phyloP scores from a whole-genome alignment of 768 basidiomycete genomes.

The Symmetrospora coprosmae region DNA sequence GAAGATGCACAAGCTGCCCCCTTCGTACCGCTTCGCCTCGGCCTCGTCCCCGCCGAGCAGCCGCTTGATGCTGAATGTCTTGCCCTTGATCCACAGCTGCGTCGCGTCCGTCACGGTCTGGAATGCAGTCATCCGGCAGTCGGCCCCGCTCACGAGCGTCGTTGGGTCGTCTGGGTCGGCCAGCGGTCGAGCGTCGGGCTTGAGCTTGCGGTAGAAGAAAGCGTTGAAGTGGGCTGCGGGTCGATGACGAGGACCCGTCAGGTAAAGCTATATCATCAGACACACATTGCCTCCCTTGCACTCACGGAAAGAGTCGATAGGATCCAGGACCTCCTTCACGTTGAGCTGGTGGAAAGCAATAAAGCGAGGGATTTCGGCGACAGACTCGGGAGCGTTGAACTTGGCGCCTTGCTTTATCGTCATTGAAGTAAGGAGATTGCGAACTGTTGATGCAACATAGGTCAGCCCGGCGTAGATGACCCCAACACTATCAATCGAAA shows the following conservation, averaged over 20 bases:
- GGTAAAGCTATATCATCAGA: neutral
- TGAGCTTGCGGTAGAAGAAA: conserved; percentile 55
- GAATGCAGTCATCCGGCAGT: conserved; percentile 93
- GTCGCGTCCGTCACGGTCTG: conserved; percentile 74
- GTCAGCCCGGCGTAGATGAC: conserved; percentile 1
- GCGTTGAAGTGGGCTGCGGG: conserved; percentile 71
- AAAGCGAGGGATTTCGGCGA: conserved; percentile 67
- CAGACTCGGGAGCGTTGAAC: conserved; percentile 75
- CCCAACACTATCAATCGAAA: too few species aligned
- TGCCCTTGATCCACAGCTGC: conserved; percentile 87
- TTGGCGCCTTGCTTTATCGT: conserved; percentile 89
- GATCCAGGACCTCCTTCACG: conserved; percentile 66
- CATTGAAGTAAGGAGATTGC: conserved; percentile 68
- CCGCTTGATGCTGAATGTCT: conserved; percentile 68
- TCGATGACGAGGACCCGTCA: neutral
- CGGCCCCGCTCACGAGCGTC: conserved; percentile 74
- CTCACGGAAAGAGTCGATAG: conserved; percentile 67
- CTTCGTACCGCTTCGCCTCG: conserved; percentile 55
- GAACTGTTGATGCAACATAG: conserved; percentile 42
- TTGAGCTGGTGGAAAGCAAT: conserved; percentile 80
- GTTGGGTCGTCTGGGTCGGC: conserved; percentile 58
- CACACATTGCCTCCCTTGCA: conserved; percentile 27
- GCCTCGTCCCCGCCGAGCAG: conserved; percentile 61
- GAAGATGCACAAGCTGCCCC: conserved; percentile 78
- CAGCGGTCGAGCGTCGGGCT: conserved; percentile 61